Conservation (phyloP, 2,329 filamentous ascomycete genomes). For the Penicillium sp. region DNA sequence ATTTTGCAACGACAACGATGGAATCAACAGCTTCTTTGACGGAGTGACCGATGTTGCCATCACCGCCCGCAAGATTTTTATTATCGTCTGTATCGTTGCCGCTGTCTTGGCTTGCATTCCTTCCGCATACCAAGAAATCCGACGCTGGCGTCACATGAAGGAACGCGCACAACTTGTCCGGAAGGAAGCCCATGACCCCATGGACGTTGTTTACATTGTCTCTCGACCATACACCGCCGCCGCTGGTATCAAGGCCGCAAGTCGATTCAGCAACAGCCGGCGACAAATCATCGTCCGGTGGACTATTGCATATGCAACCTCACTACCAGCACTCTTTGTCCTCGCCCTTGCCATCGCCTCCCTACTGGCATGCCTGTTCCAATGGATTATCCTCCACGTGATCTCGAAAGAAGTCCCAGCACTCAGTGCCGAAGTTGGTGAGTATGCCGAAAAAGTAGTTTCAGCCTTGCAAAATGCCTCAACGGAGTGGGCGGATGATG, state of each 20-base stretch:
- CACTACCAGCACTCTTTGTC: slow-evolving; percentile 79
- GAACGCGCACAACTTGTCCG: slow-evolving; percentile 67
- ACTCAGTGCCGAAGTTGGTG: slow-evolving; percentile 71
- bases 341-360: slow-evolving; percentile 80
- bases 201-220: slow-evolving; percentile 87
- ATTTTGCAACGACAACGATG: slow-evolving; percentile 85
- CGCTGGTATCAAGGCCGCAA: slow-evolving; percentile 69
- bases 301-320: slow-evolving; percentile 85
- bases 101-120: slow-evolving; percentile 73
- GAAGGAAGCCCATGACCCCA: slow-evolving; percentile 68
- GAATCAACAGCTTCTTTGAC: slow-evolving; percentile 81
- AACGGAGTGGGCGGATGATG: slow-evolving; percentile 70
- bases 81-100: slow-evolving; percentile 69
- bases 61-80: slow-evolving; percentile 71
- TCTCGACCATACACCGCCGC: slow-evolving; percentile 76
- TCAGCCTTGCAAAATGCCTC: slow-evolving; percentile 71
- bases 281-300: slow-evolving; percentile 75
- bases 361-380: slow-evolving; percentile 78
- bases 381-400: slow-evolving; percentile 72
- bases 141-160: slow-evolving; percentile 72
- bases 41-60: slow-evolving; percentile 66
- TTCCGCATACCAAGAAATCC: slow-evolving; percentile 79
- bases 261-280: slow-evolving; percentile 61
- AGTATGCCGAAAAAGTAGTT: slow-evolving; percentile 78
- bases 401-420: slow-evolving; percentile 75